Conservation (phyloP, 2,329 filamentous ascomycete species). For the Fusarium fujikuroi region DNA sequence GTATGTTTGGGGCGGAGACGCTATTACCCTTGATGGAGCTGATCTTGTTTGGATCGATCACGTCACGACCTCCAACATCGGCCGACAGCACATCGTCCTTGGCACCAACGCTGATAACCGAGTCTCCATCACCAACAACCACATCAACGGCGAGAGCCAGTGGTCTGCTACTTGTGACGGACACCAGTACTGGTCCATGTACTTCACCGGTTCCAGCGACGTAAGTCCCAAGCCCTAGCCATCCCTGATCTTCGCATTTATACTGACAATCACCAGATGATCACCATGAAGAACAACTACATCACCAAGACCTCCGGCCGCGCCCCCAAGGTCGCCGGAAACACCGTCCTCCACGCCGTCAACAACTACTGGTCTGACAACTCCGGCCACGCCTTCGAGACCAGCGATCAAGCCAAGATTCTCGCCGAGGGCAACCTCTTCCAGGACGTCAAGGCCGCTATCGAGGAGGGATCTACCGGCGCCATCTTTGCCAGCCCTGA, state of each 20-base stretch:
- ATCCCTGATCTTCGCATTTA: accelerated
- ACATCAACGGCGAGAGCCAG: conserved; percentile 63
- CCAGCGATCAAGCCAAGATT: conserved; percentile 53
- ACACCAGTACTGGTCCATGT: conserved; percentile 70
- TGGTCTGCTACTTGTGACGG: conserved; percentile 69
- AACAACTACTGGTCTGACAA: conserved; percentile 71
- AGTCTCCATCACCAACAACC: conserved; percentile 68
- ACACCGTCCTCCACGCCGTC: conserved; percentile 66
- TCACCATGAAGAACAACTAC: conserved; percentile 71
- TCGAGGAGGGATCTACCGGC: conserved; percentile 49
- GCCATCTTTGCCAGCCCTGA: conserved; percentile 48
- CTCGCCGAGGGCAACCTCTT: conserved; percentile 69
- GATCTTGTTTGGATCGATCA: conserved; percentile 64
- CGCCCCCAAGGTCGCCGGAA: conserved; percentile 66
- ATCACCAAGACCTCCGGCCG: conserved; percentile 68
- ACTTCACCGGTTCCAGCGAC: conserved; percentile 66
- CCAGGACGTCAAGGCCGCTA: conserved; percentile 60
- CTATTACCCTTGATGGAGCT: conserved; percentile 61
- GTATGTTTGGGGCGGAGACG: conserved; percentile 70
- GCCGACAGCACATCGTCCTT: conserved; percentile 69
- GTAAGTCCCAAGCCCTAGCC: background rate
- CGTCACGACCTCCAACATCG: conserved; percentile 66
- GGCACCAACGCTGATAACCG: conserved; percentile 63
- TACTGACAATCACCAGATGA: conserved; percentile 25
- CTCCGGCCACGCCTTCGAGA: conserved; percentile 67